Conservation (phyloP, 352 stramenopile species). For the Phytophthora pini region DNA sequence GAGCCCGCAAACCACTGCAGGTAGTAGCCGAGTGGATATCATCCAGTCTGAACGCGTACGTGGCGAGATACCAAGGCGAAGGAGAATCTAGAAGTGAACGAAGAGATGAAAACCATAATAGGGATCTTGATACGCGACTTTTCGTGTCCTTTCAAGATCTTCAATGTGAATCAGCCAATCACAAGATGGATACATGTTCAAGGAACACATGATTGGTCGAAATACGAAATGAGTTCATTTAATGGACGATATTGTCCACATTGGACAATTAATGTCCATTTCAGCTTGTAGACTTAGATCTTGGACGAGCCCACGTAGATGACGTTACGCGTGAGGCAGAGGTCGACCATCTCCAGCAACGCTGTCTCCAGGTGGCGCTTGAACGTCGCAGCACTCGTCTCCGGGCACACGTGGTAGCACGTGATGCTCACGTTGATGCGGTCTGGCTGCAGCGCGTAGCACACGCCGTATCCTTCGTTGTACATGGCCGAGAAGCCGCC, state of each 20-base stretch:
- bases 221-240: constrained; percentile 19
- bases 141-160: constrained; percentile 28
- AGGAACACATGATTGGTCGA: constrained; percentile 33
- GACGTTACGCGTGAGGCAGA: constrained; percentile 91
- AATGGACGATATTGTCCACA: background rate
- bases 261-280: background rate
- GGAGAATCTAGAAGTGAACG: constrained; percentile 30
- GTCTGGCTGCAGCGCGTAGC: constrained; percentile 95
- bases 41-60: constrained; percentile 16
- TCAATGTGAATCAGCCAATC: constrained; percentile 22
- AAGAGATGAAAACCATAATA: constrained; percentile 4
- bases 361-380: constrained; percentile 94
- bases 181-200: constrained; percentile 23
- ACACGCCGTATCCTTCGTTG: constrained; percentile 95
- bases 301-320: constrained; percentile 91
- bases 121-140: constrained; percentile 24
- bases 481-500: constrained; percentile 97
- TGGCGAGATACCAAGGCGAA: constrained; percentile 9
- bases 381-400: constrained; percentile 86
- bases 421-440: constrained; percentile 97
- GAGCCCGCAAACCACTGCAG: constrained; percentile 16
- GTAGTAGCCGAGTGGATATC: constrained; percentile 22
- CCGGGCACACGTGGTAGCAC: constrained; percentile 81
- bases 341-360: constrained; percentile 95
- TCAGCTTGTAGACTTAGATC: constrained; percentile 52